phyloP scores from a whole-genome alignment of 208 protist genomes.

The Acanthamoeba healyi region DNA sequence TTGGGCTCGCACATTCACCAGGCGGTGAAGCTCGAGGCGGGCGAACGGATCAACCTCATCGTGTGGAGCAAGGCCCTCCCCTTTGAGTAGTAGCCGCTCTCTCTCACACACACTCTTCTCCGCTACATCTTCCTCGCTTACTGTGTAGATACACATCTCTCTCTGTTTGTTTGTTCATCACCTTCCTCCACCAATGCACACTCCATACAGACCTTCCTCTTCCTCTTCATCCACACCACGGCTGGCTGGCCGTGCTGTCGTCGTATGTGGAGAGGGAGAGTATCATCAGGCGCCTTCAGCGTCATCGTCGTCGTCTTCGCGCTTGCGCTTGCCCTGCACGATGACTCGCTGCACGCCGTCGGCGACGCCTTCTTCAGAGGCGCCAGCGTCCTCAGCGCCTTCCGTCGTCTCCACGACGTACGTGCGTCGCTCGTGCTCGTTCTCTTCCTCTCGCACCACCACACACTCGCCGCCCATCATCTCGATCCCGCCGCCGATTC shows the following conservation, averaged over 20 bases:
- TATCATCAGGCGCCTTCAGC: background rate
- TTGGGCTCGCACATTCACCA: conserved; percentile 54
- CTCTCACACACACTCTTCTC: background rate
- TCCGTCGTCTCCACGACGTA: background rate
- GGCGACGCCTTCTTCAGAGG: background rate
- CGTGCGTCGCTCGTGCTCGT: background rate
- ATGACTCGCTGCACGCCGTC: background rate
- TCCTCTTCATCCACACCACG: background rate
- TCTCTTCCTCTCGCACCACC: background rate
- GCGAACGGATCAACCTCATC: conserved; percentile 68
- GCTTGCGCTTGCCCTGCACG: conserved; percentile 22
- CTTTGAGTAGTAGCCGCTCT: background rate
- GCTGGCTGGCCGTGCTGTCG: too few relatives aligned
- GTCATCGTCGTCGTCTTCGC: conserved; percentile 10
- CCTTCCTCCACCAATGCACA: background rate
- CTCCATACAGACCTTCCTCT: background rate
- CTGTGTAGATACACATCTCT: background rate
- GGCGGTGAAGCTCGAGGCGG: conserved; percentile 32
- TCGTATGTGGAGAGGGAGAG: too few relatives aligned
- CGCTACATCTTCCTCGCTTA: background rate
- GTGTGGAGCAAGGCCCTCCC: conserved; percentile 23
- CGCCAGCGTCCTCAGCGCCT: background rate
- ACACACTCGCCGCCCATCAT: background rate
- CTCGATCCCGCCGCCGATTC: background rate
- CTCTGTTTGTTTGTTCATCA: background rate